Conservation (phyloP, 176 grass and related monocot species). For the Metroxylon sagu region DNA sequence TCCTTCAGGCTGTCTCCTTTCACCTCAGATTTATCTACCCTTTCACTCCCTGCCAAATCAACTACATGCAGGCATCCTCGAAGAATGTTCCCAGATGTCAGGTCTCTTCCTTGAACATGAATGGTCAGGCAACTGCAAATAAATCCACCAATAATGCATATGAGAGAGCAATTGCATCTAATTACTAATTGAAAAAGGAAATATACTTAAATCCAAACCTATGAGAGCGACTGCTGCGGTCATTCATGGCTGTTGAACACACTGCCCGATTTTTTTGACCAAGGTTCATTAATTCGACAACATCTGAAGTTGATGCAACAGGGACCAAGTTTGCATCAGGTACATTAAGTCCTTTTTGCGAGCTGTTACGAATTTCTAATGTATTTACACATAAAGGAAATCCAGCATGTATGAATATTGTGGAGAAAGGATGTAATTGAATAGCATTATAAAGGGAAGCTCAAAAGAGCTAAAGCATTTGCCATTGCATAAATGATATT, state of each 20-base stretch:
- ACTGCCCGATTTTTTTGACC: constrained; percentile 86
- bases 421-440: constrained; percentile 1
- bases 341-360: constrained; percentile 65
- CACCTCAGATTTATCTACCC: constrained; percentile 13
- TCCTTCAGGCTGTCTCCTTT: constrained; percentile 19
- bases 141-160: constrained; percentile 7
- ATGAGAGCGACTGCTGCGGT: constrained; percentile 94
- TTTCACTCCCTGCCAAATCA: constrained; percentile 25
- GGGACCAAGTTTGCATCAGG: constrained; percentile 69
- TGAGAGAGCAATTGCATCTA: too few species aligned
- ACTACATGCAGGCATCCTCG: constrained; percentile 18
- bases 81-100: constrained; percentile 8
- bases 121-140: constrained; percentile 21
- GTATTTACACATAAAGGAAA: constrained; percentile 58
- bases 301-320: constrained; percentile 57
- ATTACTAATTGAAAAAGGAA: constrained; percentile 6
- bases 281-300: constrained; percentile 77
- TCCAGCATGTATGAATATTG: constrained; percentile 16
- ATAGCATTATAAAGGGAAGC: too few species aligned
- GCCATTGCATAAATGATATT: too few species aligned
- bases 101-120: constrained; percentile 15
- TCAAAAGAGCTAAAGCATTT: too few species aligned
- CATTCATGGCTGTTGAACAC: constrained; percentile 84
- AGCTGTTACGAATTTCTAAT: constrained; percentile 78
- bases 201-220: constrained; percentile 36